phyloP scores from a whole-genome alignment of 345 rosid species.

The rapeseed (Brassica napus) region DNA sequence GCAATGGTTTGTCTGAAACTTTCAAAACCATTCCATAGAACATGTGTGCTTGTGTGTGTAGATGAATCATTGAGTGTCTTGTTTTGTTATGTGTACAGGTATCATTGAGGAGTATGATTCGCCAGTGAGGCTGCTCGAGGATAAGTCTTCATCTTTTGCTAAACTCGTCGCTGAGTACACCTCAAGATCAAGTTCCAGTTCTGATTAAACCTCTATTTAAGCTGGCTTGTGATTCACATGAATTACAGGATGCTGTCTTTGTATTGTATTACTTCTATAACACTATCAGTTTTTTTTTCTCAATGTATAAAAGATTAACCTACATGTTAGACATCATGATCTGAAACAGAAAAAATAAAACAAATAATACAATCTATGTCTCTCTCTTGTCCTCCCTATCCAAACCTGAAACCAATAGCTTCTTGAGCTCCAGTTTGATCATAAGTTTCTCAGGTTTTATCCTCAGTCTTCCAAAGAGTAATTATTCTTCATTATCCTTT shows the following conservation, averaged over 20 bases:
- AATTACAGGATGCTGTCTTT: background rate
- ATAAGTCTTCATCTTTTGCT: slow-evolving; percentile 71
- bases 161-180: slow-evolving; percentile 78
- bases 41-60: background rate
- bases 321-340: slow-evolving; percentile 26
- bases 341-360: slow-evolving; percentile 31
- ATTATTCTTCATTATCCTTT: slow-evolving; percentile 19
- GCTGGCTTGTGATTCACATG: background rate
- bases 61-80: slow-evolving; percentile 11
- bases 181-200: slow-evolving; percentile 56
- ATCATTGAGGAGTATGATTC: slow-evolving; percentile 67
- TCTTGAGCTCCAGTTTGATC: slow-evolving; percentile 25
- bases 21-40: background rate
- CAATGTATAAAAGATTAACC: slow-evolving; percentile 20
- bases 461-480: slow-evolving; percentile 25
- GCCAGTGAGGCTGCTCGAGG: slow-evolving; percentile 56
- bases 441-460: slow-evolving; percentile 26
- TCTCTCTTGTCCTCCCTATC: slow-evolving; percentile 27
- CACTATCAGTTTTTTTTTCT: background rate
- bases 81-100: slow-evolving; percentile 46
- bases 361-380: slow-evolving; percentile 8
- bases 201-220: slow-evolving; percentile 8
- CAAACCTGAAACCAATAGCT: slow-evolving; percentile 39
- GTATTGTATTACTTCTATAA: slow-evolving; percentile 1
- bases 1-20: slow-evolving; percentile 52